These are phyloP conservation scores for Oemleria cerasiformis DNA, from an alignment of 306 rosid species.

Conservation along the genomic window DNA sequence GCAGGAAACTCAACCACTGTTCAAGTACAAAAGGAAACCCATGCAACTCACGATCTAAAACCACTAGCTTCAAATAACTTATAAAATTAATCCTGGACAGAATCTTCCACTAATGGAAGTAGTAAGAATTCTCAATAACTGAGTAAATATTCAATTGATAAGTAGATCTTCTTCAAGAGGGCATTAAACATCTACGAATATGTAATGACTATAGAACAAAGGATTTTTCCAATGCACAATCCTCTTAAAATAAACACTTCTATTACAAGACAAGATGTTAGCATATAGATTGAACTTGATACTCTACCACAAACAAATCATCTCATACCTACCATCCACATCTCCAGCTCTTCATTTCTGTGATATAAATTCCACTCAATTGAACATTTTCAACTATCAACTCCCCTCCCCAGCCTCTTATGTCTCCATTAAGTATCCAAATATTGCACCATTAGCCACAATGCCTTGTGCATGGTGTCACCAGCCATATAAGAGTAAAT, in stretches of 20 bases:
- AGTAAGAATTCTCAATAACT: neutral
- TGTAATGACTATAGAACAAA: neutral
- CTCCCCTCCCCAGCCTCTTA: neutral
- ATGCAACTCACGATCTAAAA: neutral
- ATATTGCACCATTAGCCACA: too few relatives aligned
- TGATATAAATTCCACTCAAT: neutral
- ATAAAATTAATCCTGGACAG: neutral
- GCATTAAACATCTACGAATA: neutral
- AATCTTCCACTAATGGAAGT: neutral
- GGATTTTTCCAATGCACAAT: neutral
- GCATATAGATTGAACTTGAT: neutral
- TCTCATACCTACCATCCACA: neutral
- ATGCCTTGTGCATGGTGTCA: neutral
- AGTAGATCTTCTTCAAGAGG: neutral
- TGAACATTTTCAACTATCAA: neutral
- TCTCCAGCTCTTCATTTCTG: neutral
- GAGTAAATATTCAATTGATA: neutral
- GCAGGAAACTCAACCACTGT: neutral
- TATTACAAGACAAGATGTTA: neutral
- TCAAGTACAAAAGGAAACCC: neutral
- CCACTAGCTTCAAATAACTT: neutral
- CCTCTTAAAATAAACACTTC: neutral
- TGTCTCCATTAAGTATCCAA: neutral
- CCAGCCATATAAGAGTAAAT: neutral
- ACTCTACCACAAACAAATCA: neutral